phyloP scores from a whole-genome alignment of 2,329 filamentous ascomycete species.

The Ophiostoma triangulosporum region DNA sequence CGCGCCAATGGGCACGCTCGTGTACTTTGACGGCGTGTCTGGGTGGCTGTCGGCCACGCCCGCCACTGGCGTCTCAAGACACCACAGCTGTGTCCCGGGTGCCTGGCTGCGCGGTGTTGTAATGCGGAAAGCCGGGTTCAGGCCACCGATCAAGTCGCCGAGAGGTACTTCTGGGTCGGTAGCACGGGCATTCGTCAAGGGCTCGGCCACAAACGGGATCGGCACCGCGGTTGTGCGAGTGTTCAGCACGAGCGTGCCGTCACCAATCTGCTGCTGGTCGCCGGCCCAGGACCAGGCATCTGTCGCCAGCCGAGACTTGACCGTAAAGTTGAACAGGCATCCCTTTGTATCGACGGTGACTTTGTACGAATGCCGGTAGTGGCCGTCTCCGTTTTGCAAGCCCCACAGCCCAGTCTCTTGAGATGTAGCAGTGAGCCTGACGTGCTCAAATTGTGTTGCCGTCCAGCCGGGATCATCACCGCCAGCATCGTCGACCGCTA shows the following conservation, averaged over 20 bases:
- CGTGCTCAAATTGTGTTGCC: conserved; percentile 32
- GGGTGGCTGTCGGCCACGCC: conserved; percentile 38
- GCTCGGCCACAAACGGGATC: neutral
- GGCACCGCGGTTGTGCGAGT: neutral
- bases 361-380: conserved; percentile 30
- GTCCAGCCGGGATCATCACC: conserved; percentile 23
- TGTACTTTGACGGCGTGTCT: conserved; percentile 34
- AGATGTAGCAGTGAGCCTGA: conserved; percentile 7
- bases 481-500: conserved; percentile 33
- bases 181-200: conserved; percentile 7
- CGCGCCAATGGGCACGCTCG: conserved; percentile 44
- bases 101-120: conserved; percentile 48
- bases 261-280: conserved; percentile 46
- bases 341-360: conserved; percentile 25
- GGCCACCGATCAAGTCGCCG: conserved; percentile 40
- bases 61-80: conserved; percentile 42
- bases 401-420: conserved; percentile 27
- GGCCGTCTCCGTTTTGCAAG: conserved; percentile 27
- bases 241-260: conserved; percentile 49
- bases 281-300: conserved; percentile 65
- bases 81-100: conserved; percentile 57
- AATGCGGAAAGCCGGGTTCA: conserved; percentile 43
- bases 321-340: conserved; percentile 46
- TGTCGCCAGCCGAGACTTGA: conserved; percentile 53
- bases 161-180: neutral